Conservation (phyloP, 768 basidiomycete species). For the Pleurotus pulmonarius region DNA sequence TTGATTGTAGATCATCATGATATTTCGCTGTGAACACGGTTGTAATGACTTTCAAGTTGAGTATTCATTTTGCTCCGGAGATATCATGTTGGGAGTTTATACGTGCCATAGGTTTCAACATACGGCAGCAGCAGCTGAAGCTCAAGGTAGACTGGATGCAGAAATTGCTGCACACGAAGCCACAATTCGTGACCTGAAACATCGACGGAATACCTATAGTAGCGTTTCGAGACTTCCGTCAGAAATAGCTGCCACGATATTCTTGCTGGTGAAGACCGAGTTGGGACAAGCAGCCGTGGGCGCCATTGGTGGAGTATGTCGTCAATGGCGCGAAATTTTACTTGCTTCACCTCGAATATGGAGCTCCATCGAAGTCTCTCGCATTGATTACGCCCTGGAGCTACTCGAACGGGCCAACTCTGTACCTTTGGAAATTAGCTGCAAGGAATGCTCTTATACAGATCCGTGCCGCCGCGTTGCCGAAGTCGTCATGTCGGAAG, state of each 20-base stretch:
- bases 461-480: no score
- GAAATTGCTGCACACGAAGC: neutral
- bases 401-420: neutral
- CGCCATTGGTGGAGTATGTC: neutral
- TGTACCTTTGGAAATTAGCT: neutral
- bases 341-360: neutral
- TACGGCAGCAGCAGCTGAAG: no score
- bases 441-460: neutral
- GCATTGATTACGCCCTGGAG: neutral
- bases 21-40: no score
- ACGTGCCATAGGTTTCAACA: no score
- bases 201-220: neutral
- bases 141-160: no score
- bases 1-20: no score
- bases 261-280: neutral
- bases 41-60: no score
- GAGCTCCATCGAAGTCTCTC: neutral
- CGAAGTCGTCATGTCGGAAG: neutral
- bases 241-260: neutral
- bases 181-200: neutral
- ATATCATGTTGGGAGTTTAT: no score
- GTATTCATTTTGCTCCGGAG: no score
- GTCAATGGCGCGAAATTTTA: neutral
- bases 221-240: neutral
- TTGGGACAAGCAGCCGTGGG: neutral